Base-by-base conservation (phyloP, 176 grass and related monocot genomes). In the Luzula sylvatica region DNA sequence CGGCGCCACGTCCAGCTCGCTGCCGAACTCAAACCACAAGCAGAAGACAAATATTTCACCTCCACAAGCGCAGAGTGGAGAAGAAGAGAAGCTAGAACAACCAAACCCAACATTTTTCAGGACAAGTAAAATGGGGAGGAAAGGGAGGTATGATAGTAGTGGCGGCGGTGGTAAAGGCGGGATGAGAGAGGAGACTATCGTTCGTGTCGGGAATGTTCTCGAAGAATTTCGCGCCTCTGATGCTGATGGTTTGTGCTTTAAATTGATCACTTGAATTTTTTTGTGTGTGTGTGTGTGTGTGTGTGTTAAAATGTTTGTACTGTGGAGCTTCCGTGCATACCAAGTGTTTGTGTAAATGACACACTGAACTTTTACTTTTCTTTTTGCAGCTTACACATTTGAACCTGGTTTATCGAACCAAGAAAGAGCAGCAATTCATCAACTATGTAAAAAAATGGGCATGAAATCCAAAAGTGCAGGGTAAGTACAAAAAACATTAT, bases 401-500 rank as follows among this genome's bases (percentile, higher is more conserved):
- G 84, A 89, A 46, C 55, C 81, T 74, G 65, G 23, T 72, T 50
- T 89, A 45, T 77, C 81, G 18, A 89, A 68, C 9, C 22, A 48
- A 65, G 90, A 96, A 56, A 68, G 90, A 55, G 77, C 58, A 20
- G 55, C 60, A 56, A 58, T 96, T 65, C 90, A 96, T 73, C 3
- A 43, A 27, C 67, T 86, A 71, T 96, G 84, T 59, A 67, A 13
- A 60, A 86, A 79, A 73, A 79, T 96, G 77, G 90, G 90, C 56
- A 79, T 96, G 77, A 23, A 9, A 76, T 89, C 90, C 4, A 89
- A 76, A 71, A 96, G 90, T 82, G 65, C 59, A 15, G 90, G 90
- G 90, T 96, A 72, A 86, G 80, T 82, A 51, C 48, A 8, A 65
- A 61, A 39, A 58, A 2, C 53, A 47, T 52, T 55, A 11, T 59